Base-by-base conservation (phyloP, 75 land plant species). In the Isoetes taiwanensis region DNA sequence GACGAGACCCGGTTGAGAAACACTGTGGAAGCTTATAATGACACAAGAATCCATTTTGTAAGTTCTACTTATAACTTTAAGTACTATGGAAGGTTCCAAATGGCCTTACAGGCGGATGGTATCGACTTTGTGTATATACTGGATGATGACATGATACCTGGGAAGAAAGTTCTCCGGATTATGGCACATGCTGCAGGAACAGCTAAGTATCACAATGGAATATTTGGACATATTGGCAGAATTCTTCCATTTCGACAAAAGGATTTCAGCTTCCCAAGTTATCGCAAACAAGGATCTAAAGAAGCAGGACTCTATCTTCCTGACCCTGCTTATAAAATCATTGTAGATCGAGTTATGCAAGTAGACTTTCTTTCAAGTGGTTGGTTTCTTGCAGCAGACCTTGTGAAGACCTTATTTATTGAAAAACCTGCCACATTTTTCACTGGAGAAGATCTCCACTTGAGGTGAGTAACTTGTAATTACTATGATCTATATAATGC, bases 121-220 rank as follows among this genome's bases (percentile, higher is more conserved):
- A 63, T 82, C 16, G 96, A 94, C 46, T 81, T 77, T 31, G 84
- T 89, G 1, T 94, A 94, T 50, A 71, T 94, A 39, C 59, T 94
- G 0, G 99, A 94, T 32, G 99, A 94, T 52, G 99, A 94, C 60
- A 94, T 94, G 90, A 94, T 94, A 23, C 99, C 99, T 0, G 99
- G 99, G 0, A 71, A 25, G 61, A 73, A 71, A 48, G 82, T 94
- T 84, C 60, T 94, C 26, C 69, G 89, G 73, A 94, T 94, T 59
- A 62, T 94, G 25, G 42, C 90, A 0, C 96, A 94, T 46, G 84
- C 80, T 2, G 99, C 77, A 0, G 99, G 99, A 24, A 94, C 99
- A 0, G 77, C 78, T 26, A 88, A 88, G 78, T 94, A 94, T 43
- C 62, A 66, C 62, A 94, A 85, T 60, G 68, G 90, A 0, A 82